Conservation (phyloP, 768 basidiomycete species). For the Mycena crocata region DNA sequence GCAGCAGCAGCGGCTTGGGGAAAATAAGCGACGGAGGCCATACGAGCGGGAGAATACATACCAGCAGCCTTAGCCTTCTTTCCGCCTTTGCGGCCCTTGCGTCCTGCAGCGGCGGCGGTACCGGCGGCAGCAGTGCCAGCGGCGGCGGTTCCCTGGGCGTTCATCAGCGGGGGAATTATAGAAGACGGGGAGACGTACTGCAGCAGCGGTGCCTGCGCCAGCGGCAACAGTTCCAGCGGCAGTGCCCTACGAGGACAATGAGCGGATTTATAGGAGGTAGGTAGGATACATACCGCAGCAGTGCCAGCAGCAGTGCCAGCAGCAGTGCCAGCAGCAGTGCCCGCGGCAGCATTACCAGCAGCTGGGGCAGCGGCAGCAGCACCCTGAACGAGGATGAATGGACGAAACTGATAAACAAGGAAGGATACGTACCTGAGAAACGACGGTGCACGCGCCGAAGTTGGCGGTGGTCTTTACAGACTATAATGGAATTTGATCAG, state of each 20-base stretch:
- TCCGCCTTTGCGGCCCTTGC: slow-evolving; percentile 24
- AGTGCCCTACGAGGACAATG: too few species aligned
- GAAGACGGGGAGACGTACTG: too few species aligned
- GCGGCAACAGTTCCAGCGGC: too few species aligned
- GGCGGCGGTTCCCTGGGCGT: slow-evolving; percentile 17
- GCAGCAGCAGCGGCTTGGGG: not conserved
- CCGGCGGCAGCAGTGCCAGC: slow-evolving; percentile 27
- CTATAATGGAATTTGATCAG: slow-evolving; percentile 26
- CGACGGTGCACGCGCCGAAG: slow-evolving; percentile 67
- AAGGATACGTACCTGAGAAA: too few species aligned
- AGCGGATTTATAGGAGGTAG: too few species aligned
- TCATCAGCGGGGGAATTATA: too few species aligned
- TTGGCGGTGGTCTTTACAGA: slow-evolving; percentile 61
- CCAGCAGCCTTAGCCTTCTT: not conserved
- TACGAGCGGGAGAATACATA: not conserved
- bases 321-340: slow-evolving; percentile 23
- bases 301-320: slow-evolving; percentile 22
- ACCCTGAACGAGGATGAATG: not conserved
- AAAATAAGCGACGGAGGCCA: not conserved
- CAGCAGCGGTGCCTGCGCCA: too few species aligned
- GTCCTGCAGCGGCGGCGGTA: slow-evolving; percentile 29
- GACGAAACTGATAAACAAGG: too few species aligned
- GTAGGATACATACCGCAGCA: too few species aligned
- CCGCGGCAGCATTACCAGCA: slow-evolving; percentile 26
- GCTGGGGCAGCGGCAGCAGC: slow-evolving; percentile 32